These are phyloP conservation scores for Cryptococcus wingfieldii DNA, from an alignment of 1,284 basidiomycete genomes.

Conservation along the genomic window DNA sequence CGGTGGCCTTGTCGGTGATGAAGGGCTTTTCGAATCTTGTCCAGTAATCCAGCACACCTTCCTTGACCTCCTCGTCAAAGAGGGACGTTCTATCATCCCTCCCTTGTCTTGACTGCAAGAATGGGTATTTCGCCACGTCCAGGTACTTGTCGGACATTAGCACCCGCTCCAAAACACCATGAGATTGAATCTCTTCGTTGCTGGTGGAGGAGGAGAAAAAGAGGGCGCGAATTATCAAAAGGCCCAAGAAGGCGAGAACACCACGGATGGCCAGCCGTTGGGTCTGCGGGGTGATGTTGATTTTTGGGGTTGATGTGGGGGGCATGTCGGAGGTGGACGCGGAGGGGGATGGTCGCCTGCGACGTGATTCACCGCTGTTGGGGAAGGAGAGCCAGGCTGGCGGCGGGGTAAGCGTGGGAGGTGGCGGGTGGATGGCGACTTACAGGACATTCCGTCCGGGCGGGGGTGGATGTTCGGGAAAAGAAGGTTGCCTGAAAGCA, in stretches of 20 bases:
- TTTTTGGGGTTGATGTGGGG: conserved; percentile 11
- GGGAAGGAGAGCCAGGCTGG: conserved; percentile 20
- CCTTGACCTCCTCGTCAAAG: conserved; percentile 65
- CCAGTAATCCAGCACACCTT: conserved; percentile 84
- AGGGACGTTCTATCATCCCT: conserved; percentile 76
- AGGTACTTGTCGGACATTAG: conserved; percentile 74
- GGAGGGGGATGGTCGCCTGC: conserved; percentile 19
- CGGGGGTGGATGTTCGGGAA: no score
- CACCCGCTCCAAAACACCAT: conserved; percentile 81
- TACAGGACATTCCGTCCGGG: no score
- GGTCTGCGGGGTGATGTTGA: conserved; percentile 31
- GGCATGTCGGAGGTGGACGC: conserved; percentile 31
- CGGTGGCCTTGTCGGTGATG: conserved; percentile 72
- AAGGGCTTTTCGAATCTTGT: conserved; percentile 82
- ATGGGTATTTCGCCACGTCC: conserved; percentile 79
- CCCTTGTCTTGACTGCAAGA: conserved; percentile 78
- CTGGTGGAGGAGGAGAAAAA: conserved; percentile 31
- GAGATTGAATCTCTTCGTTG: conserved; percentile 60
- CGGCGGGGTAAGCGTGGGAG: background rate
- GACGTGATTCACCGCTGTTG: conserved; percentile 32
- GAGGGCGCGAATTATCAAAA: conserved; percentile 41
- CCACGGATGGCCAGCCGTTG: conserved; percentile 43
- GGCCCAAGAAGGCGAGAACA: conserved; percentile 31
- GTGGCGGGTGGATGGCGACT: no score
- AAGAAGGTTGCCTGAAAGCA: no score